Evolutionary conservation across 179 eudicot species (phyloP).

Genomic region (Spergularia azorica): DNA sequence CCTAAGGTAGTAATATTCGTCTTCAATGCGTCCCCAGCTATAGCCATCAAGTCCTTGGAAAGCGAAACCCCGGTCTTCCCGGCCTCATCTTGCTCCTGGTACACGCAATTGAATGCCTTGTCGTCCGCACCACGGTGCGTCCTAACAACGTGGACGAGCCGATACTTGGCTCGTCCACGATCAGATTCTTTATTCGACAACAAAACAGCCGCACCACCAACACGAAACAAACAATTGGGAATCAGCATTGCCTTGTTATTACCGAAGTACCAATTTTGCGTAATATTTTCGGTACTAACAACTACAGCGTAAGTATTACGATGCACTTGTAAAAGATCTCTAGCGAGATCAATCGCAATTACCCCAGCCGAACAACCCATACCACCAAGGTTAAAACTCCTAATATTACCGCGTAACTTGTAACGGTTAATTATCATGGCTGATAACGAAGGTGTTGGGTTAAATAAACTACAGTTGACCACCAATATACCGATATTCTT

Average conservation of each 20-base stretch:
- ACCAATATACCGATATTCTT: constrained; percentile 65
- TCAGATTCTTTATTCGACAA: constrained; percentile 55
- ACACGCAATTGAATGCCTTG: constrained; percentile 58
- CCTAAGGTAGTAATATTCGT: constrained; percentile 62
- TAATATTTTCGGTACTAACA: constrained; percentile 76
- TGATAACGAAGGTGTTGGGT: constrained; percentile 69
- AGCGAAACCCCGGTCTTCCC: constrained; percentile 56
- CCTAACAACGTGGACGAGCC: constrained; percentile 57
- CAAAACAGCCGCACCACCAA: constrained; percentile 69
- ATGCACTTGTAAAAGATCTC: constrained; percentile 62
- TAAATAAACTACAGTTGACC: constrained; percentile 74
- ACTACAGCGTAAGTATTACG: constrained; percentile 63
- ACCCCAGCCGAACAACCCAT: constrained; percentile 91
- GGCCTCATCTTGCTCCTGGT: constrained; percentile 53
- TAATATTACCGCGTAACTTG: constrained; percentile 64
- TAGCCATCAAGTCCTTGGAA: constrained; percentile 61
- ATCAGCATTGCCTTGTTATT: constrained; percentile 77
- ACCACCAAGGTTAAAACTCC: constrained; percentile 67
- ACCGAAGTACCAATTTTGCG: constrained; percentile 76
- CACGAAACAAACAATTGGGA: constrained; percentile 76
- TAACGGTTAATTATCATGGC: constrained; percentile 75
- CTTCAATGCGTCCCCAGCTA: constrained; percentile 61
- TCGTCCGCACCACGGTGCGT: constrained; percentile 59
- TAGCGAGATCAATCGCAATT: constrained; percentile 62
- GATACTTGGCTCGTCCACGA: constrained; percentile 46